phyloP scores from a whole-genome alignment of 1,284 basidiomycete genomes.

The Mycena sp. region DNA sequence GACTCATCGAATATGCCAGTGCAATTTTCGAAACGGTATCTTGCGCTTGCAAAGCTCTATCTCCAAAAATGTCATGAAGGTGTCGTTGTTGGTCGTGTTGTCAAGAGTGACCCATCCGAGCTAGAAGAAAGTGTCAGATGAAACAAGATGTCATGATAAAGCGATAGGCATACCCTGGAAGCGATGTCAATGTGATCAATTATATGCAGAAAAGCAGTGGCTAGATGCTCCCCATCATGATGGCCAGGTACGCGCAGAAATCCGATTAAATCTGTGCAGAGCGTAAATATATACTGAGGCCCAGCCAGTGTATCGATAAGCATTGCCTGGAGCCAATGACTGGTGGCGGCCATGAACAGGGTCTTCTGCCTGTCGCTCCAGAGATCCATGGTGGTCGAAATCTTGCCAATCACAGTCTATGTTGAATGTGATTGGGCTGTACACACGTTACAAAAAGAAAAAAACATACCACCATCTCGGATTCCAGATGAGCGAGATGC shows the following conservation, averaged over 20 bases:
- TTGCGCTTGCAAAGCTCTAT: slow-evolving; percentile 21
- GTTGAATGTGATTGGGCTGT: background rate
- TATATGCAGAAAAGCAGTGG: slow-evolving; percentile 38
- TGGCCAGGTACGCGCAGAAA: slow-evolving; percentile 43
- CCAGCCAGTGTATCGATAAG: slow-evolving; percentile 26
- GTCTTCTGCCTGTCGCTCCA: slow-evolving; percentile 43
- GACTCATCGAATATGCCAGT: slow-evolving; percentile 31
- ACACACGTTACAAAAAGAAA: background rate
- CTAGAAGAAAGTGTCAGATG: slow-evolving; percentile 35
- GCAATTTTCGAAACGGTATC: slow-evolving; percentile 35
- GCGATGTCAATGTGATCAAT: slow-evolving; percentile 36
- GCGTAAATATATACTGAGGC: slow-evolving; percentile 25
- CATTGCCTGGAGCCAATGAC: slow-evolving; percentile 42
- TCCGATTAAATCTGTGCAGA: slow-evolving; percentile 42
- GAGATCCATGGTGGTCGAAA: slow-evolving; percentile 44
- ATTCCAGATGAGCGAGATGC: slow-evolving; percentile 28
- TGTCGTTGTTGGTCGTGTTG: slow-evolving; percentile 46
- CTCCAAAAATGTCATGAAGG: slow-evolving; percentile 37
- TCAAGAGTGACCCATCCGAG: slow-evolving; percentile 45
- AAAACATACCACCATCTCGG: slow-evolving; percentile 28
- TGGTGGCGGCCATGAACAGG: slow-evolving; percentile 47
- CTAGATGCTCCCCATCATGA: slow-evolving; percentile 45
- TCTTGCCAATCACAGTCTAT: slow-evolving; percentile 40
- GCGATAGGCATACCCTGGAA: slow-evolving; percentile 33
- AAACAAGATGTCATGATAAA: slow-evolving; percentile 22